Evolutionary conservation across 2,329 filamentous ascomycete species (phyloP).

Genomic region (Fusarium concolor): DNA sequence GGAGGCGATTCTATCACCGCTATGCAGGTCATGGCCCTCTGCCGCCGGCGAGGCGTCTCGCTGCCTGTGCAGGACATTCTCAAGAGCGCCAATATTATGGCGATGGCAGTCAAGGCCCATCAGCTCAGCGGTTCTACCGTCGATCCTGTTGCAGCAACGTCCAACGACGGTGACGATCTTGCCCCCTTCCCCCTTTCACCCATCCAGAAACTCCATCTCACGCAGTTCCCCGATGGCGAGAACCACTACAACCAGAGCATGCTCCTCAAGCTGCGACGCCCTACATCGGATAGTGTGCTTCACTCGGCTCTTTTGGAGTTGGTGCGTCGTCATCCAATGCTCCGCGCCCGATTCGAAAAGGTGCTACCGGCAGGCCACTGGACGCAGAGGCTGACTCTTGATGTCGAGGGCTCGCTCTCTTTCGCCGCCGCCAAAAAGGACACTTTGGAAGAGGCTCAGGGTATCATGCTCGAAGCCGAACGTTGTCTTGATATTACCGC

Average conservation of each 20-base stretch:
- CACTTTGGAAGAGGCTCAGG: neutral
- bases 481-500: slow-evolving; percentile 8
- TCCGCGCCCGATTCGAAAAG: neutral
- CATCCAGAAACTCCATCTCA: neutral
- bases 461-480: neutral
- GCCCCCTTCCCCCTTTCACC: neutral
- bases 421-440: neutral
- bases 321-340: neutral
- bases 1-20: neutral
- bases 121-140: neutral
- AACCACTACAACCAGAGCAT: slow-evolving; percentile 2
- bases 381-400: neutral
- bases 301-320: neutral
- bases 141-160: neutral
- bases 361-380: neutral
- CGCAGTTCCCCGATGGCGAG: neutral
- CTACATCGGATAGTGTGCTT: neutral
- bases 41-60: neutral
- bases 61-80: neutral
- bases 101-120: neutral
- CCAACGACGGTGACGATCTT: neutral
- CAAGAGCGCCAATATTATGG: neutral
- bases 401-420: neutral
- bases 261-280: neutral
- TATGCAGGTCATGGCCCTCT: slow-evolving; percentile 3